Conservation (phyloP, 805 yeast species). For the Cyberlindnera misumaiensis region DNA sequence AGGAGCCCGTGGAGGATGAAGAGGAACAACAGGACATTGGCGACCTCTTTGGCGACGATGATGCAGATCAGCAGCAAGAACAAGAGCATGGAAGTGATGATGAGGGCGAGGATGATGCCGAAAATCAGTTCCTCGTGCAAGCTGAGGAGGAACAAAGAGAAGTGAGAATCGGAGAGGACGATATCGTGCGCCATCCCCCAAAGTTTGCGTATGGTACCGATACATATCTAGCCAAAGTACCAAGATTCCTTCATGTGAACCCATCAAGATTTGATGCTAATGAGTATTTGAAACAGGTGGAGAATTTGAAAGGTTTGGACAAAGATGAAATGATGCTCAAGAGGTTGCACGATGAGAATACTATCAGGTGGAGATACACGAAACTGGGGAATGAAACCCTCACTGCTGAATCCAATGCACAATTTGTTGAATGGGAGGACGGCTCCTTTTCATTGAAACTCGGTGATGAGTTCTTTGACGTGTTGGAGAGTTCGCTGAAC, state of each 20-base stretch:
- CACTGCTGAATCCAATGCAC: conserved; percentile 81
- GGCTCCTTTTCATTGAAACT: conserved; percentile 81
- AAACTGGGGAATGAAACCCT: conserved; percentile 40
- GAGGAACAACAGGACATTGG: conserved; percentile 31
- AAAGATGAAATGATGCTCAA: conserved; percentile 52
- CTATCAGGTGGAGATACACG: conserved; percentile 91
- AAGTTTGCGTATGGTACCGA: conserved; percentile 27
- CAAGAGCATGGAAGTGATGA: conserved; percentile 7
- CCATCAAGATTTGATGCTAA: conserved; percentile 85
- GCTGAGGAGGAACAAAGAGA: conserved; percentile 11
- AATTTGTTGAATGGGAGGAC: conserved; percentile 90
- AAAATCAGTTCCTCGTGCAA: conserved; percentile 17
- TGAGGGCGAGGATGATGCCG: conserved; percentile 20
- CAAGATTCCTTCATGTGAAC: conserved; percentile 76
- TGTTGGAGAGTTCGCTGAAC: conserved; percentile 52
- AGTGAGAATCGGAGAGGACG: conserved; percentile 37
- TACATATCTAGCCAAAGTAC: conserved; percentile 55
- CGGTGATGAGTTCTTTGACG: conserved; percentile 84
- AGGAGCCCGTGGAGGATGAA: conserved; percentile 8
- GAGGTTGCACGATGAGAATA: conserved; percentile 68
- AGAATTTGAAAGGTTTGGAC: conserved; percentile 34
- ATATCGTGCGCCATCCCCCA: conserved; percentile 35
- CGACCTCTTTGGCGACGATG: conserved; percentile 33
- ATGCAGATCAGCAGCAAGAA: conserved; percentile 7
- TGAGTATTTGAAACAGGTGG: conserved; percentile 44